phyloP scores from a whole-genome alignment of 352 stramenopile species.

The Phytophthora agathidicida region DNA sequence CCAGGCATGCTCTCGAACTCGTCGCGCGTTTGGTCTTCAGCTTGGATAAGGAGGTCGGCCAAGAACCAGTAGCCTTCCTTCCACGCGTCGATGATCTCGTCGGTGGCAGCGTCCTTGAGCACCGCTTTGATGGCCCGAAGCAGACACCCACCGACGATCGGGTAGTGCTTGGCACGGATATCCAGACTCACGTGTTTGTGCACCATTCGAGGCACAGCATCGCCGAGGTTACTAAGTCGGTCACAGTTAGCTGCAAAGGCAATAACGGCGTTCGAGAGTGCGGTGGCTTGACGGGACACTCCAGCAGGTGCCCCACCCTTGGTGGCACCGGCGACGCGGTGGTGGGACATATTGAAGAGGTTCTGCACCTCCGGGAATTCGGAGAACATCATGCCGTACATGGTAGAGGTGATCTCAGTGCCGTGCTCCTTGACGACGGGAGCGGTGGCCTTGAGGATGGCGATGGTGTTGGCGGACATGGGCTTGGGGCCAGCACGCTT shows the following conservation, averaged over 20 bases:
- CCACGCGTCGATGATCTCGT: conserved; percentile 67
- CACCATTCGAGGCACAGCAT: conserved; percentile 62
- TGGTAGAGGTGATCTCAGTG: conserved; percentile 65
- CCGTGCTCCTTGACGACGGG: conserved; percentile 68
- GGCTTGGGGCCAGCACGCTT: conserved; percentile 27
- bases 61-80: conserved; percentile 62
- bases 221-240: conserved; percentile 48
- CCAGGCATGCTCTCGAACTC: conserved; percentile 35
- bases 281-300: conserved; percentile 48
- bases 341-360: conserved; percentile 81
- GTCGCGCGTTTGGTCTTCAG: conserved; percentile 51
- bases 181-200: conserved; percentile 68
- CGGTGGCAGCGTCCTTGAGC: conserved; percentile 55
- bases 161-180: conserved; percentile 74
- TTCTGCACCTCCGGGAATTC: conserved; percentile 64
- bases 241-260: conserved; percentile 72
- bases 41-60: conserved; percentile 65
- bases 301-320: conserved; percentile 20
- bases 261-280: conserved; percentile 64
- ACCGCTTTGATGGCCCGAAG: conserved; percentile 64
- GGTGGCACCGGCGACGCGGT: conserved; percentile 48
- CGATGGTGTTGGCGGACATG: conserved; percentile 45
- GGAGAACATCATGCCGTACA: conserved; percentile 74
- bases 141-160: conserved; percentile 61
- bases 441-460: conserved; percentile 70